A percentile compares a stretch with the other conserved stretches of the same genome.
Conservation (phyloP, 352 stramenopile genomes). For the Phytopythium delawarense region DNA sequence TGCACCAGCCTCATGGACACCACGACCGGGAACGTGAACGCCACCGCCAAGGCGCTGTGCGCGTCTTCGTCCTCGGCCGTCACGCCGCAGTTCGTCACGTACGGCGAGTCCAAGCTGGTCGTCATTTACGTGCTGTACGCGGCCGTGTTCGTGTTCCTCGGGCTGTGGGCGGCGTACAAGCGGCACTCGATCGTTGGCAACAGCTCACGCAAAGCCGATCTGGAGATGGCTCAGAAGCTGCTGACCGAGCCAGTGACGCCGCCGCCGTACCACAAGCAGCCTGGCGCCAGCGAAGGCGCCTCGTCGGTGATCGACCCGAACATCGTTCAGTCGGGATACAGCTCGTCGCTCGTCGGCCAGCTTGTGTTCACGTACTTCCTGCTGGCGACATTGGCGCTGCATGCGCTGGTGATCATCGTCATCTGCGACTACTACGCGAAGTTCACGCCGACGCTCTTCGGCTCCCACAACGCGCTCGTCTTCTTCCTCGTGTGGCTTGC, state of each 20-base stretch:
- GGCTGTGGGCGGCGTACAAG: slow-evolving; percentile 10
- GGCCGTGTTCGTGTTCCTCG: slow-evolving; percentile 10
- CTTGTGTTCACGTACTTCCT: slow-evolving; percentile 25
- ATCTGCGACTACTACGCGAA: slow-evolving; percentile 34
- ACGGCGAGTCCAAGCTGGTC: slow-evolving; percentile 7
- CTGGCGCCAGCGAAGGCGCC: background rate
- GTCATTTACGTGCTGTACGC: slow-evolving; percentile 11
- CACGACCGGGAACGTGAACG: slow-evolving; percentile 9
- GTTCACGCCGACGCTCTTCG: slow-evolving; percentile 24
- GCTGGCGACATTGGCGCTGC: slow-evolving; percentile 12
- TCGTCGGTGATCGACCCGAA: background rate
- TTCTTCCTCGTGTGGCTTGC: slow-evolving; percentile 37
- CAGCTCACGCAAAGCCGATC: background rate
- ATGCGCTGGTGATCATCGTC: slow-evolving; percentile 24
- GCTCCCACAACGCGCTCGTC: slow-evolving; percentile 16
- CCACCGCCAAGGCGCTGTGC: slow-evolving; percentile 8
- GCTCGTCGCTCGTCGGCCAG: slow-evolving; percentile 9
- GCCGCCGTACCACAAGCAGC: slow-evolving; percentile 8
- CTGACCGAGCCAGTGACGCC: slow-evolving; percentile 10
- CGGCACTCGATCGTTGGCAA: background rate
- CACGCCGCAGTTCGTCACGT: slow-evolving; percentile 12
- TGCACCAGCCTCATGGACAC: slow-evolving; percentile 18
- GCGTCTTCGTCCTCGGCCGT: background rate
- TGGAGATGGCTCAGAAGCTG: slow-evolving; percentile 12
- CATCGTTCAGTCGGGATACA: slow-evolving; percentile 18